These are phyloP conservation scores for Lumnitzera littorea DNA, from an alignment of 345 rosid genomes.

Conservation along the genomic window DNA sequence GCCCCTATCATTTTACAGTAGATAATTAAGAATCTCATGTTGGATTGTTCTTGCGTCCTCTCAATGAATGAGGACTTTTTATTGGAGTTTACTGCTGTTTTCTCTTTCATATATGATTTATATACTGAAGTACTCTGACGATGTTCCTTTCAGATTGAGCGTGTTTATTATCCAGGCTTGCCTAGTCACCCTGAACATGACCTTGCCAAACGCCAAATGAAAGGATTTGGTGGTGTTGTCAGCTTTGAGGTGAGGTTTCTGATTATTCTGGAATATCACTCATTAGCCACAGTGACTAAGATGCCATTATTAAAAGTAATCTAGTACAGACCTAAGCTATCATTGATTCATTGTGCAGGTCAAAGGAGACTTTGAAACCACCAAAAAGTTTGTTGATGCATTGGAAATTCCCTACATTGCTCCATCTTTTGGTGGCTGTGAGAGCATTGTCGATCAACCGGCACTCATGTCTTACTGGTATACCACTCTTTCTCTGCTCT, in stretches of 20 bases:
- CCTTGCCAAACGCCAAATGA: constrained; percentile 90
- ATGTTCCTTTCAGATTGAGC: constrained; percentile 54
- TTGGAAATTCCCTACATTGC: constrained; percentile 95
- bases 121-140: neutral
- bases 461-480: constrained; percentile 99
- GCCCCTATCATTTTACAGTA: too few relatives aligned
- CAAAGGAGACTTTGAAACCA: constrained; percentile 67
- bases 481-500: neutral
- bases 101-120: constrained; percentile 1
- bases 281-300: neutral
- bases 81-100: neutral
- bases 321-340: neutral
- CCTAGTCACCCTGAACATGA: constrained; percentile 90
- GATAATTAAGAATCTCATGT: too few relatives aligned
- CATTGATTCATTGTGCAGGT: constrained; percentile 29
- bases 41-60: too few relatives aligned
- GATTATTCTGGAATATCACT: neutral
- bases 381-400: constrained; percentile 76
- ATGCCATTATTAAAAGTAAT: too few relatives aligned
- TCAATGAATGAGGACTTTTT: too few relatives aligned
- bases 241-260: constrained; percentile 78
- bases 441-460: constrained; percentile 98
- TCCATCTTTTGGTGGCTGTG: constrained; percentile 97
- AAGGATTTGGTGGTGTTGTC: constrained; percentile 97
- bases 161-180: constrained; percentile 88